phyloP scores from a whole-genome alignment of 768 basidiomycete species.

The Xerocomellus intermedius region DNA sequence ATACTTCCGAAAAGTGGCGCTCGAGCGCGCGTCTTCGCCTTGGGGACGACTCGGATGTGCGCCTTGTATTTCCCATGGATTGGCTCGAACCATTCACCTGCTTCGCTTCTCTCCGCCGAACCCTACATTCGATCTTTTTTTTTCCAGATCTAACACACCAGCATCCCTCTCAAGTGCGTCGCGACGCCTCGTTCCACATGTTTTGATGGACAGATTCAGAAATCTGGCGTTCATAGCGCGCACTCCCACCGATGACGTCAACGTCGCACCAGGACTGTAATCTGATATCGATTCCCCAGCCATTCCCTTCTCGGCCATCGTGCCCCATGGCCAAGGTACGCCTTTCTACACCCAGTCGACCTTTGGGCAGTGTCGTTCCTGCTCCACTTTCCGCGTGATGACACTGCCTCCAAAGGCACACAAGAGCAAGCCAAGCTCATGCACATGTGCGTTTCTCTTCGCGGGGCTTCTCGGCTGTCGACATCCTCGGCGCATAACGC shows the following conservation, averaged over 20 bases:
- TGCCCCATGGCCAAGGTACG: background rate
- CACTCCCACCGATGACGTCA: conserved; percentile 7
- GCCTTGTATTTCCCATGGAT: background rate
- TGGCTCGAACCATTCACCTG: background rate
- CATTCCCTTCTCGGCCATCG: background rate
- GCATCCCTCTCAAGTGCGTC: conserved; percentile 21
- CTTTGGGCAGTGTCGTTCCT: background rate
- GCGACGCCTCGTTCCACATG: conserved; percentile 17
- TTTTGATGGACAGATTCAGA: conserved; percentile 5
- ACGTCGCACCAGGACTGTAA: conserved; percentile 1
- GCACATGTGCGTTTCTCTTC: background rate
- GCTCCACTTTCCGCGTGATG: background rate
- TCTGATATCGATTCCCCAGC: background rate
- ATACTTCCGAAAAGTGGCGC: background rate
- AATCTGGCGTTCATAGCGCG: conserved; percentile 15
- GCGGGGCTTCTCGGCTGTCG: background rate
- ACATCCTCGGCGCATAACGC: background rate
- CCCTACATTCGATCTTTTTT: background rate
- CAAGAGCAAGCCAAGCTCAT: background rate
- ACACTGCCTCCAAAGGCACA: background rate
- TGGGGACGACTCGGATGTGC: background rate
- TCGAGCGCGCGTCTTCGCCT: conserved; percentile 2
- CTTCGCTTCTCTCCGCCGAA: conserved; percentile 3
- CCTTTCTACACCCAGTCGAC: background rate
- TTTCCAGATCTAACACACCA: conserved; percentile 1